Evolutionary conservation across 176 grass and related monocot species (phyloP).

Genomic region (Aegilops speltoides): DNA sequence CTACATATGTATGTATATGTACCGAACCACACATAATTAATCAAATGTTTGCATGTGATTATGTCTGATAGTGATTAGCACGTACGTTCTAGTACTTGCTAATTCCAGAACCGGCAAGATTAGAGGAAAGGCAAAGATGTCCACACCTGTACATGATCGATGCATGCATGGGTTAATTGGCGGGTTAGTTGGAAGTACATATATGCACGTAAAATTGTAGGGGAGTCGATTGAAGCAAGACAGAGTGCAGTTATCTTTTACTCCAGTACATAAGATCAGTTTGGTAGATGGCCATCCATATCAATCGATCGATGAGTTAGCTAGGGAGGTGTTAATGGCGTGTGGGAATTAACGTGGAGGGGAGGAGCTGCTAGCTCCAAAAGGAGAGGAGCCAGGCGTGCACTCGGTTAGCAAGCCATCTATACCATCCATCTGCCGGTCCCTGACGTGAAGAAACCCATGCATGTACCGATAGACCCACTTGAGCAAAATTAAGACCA

Average conservation of each 20-base stretch:
- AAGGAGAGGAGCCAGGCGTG: neutral
- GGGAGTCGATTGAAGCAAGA: neutral
- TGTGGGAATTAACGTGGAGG: too few species aligned
- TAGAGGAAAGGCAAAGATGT: neutral
- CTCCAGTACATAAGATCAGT: too few species aligned
- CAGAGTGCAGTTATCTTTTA: neutral
- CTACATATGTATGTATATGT: too few species aligned
- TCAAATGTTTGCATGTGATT: neutral
- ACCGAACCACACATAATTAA: neutral
- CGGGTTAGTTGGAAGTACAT: neutral
- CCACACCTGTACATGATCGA: neutral
- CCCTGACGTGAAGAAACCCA: neutral
- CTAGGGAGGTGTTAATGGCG: neutral
- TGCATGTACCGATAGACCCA: neutral
- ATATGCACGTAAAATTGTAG: neutral
- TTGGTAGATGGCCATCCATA: too few species aligned
- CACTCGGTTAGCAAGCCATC: neutral
- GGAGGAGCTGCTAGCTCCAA: neutral
- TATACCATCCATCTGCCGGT: neutral
- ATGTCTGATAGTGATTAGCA: neutral
- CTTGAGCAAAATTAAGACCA: neutral
- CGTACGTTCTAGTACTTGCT: neutral
- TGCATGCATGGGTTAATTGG: neutral
- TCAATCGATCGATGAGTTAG: too few species aligned
- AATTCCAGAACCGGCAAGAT: neutral